A percentile compares a stretch with the other conserved stretches of the same genome.
Evolutionary conservation across 805 yeast species (phyloP).

Genomic region (Yarrowia sp.): DNA sequence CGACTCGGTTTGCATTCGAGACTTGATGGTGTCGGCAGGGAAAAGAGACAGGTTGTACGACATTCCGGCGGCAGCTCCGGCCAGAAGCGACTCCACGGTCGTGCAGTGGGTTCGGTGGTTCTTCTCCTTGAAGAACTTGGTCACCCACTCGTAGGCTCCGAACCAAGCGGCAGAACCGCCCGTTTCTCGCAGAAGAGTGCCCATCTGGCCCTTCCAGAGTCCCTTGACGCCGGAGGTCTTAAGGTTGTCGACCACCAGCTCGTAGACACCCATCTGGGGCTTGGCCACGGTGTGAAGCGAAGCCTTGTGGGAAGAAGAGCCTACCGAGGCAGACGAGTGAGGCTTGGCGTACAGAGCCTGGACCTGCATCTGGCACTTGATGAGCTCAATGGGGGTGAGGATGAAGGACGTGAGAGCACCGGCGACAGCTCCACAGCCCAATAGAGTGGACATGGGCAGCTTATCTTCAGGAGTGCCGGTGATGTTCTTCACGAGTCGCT

Average conservation of each 20-base stretch:
- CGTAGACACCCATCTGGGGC: conserved; percentile 43
- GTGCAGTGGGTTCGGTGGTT: conserved; percentile 46
- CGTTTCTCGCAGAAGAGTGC: conserved; percentile 81
- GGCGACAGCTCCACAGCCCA: conserved; percentile 78
- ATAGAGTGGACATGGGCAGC: conserved; percentile 55
- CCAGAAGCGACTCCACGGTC: conserved; percentile 63
- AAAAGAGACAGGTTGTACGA: conserved; percentile 79
- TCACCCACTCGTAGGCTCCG: conserved; percentile 76
- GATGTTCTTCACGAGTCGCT: conserved; percentile 39
- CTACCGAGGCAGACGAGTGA: conserved; percentile 41
- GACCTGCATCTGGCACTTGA: conserved; percentile 89
- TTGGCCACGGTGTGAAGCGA: conserved; percentile 38
- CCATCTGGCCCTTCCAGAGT: conserved; percentile 85
- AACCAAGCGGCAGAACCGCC: conserved; percentile 96
- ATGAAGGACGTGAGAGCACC: conserved; percentile 85
- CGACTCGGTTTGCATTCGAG: conserved; percentile 76
- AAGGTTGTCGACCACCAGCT: conserved; percentile 55
- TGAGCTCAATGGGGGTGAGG: conserved; percentile 88
- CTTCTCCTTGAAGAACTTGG: conserved; percentile 33
- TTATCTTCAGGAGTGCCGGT: conserved; percentile 41
- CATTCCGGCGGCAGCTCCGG: conserved; percentile 90
- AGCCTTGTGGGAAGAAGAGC: conserved; percentile 44
- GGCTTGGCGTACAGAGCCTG: conserved; percentile 49
- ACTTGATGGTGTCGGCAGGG: conserved; percentile 91
- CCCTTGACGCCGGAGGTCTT: conserved; percentile 67